Conservation (phyloP, 805 yeast genomes). For the Maudiozyma serrabonitensis region DNA sequence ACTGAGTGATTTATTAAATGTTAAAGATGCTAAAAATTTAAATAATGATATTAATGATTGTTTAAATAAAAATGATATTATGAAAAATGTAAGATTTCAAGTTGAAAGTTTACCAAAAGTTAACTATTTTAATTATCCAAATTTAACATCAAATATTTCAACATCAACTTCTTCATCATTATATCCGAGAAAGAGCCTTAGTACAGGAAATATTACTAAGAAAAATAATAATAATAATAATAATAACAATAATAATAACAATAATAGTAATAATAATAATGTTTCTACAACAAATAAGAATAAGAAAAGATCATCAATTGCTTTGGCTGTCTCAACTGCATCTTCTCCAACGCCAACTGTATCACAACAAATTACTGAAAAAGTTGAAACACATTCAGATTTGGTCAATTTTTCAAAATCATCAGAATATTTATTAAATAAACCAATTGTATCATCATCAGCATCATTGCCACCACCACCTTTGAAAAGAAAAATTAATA, state of each 20-base stretch:
- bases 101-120: constrained; percentile 20
- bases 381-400: not conserved
- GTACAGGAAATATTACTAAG: constrained; percentile 1
- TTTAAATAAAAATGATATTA: constrained; percentile 43
- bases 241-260: no score
- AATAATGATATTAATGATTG: constrained; percentile 36
- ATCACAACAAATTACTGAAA: not conserved
- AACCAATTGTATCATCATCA: not conserved
- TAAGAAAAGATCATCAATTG: constrained; percentile 1
- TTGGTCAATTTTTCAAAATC: not conserved
- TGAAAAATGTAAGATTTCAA: constrained; percentile 35
- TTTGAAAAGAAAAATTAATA: no score
- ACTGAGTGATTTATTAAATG: constrained; percentile 35
- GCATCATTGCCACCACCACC: no score
- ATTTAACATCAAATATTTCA: not conserved
- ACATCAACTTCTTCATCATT: no score
- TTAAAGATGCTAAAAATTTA: constrained; percentile 33
- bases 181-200: constrained; percentile 2
- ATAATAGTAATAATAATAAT: no score
- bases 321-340: not conserved
- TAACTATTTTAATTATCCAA: constrained; percentile 4
- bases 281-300: not conserved
- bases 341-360: not conserved
- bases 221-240: not conserved
- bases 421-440: not conserved